Conservation (phyloP, 1,284 basidiomycete genomes). For the Cryptococcus hybrid region DNA sequence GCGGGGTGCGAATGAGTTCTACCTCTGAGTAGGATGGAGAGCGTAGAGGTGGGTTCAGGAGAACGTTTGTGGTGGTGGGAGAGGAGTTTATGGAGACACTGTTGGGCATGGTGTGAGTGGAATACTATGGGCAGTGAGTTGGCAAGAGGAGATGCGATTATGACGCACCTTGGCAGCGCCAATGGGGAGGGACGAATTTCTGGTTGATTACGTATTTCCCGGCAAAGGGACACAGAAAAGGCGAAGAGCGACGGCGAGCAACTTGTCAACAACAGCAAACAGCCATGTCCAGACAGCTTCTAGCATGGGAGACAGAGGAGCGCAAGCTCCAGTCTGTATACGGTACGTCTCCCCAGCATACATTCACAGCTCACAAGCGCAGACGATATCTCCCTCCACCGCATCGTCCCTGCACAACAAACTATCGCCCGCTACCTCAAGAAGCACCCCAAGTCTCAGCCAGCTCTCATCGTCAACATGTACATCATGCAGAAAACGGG, state of each 20-base stretch:
- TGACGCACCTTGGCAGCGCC: no score
- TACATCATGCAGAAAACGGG: constrained; percentile 25
- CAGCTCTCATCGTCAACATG: constrained; percentile 38
- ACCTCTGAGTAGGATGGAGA: constrained; percentile 7
- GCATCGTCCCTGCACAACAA: constrained; percentile 25
- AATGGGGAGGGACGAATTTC: background rate
- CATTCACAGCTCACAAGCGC: background rate
- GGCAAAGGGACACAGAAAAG: background rate
- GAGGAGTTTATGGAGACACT: no score
- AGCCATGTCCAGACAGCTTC: constrained; percentile 13
- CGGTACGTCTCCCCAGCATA: constrained; percentile 20
- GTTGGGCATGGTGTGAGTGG: background rate
- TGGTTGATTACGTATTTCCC: background rate
- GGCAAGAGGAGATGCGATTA: background rate
- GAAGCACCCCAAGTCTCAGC: constrained; percentile 43
- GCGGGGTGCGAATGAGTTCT: constrained; percentile 13
- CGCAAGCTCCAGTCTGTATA: constrained; percentile 38
- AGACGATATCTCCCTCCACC: constrained; percentile 34
- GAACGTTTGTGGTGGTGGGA: no score
- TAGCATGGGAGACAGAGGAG: constrained; percentile 36
- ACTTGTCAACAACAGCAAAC: background rate
- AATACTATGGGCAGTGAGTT: background rate
- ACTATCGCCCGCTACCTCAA: constrained; percentile 31
- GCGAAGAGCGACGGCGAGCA: background rate
- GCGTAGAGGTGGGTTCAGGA: no score